Evolutionary conservation across 2,329 filamentous ascomycete genomes (phyloP), one percentile per base, ranked within the genome.

Genomic region (Coniochaeta pulveracea): DNA sequence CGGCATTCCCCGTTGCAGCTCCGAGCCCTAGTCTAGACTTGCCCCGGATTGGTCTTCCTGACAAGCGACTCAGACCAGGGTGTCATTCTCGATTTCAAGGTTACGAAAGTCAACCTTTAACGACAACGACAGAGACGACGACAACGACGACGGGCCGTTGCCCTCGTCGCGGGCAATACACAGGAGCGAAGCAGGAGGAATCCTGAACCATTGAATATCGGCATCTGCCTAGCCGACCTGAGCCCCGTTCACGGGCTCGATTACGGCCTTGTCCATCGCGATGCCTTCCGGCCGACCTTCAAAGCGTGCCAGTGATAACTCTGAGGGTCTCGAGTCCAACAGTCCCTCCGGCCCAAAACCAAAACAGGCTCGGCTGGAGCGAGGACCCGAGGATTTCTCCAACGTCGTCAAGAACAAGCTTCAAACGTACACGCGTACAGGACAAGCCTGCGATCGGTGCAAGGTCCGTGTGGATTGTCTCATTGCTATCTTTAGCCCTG

Each of bases 361-460:
- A 42, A 72, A 70, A 51, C 48, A 67, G 36, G 58, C 66, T 24
- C 56, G 64, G n/a, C 46, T 67, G 14, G 66, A 71, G 27, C 60
- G 60, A 35, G 55, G 56, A 4, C 47, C 55, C 16, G 61, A 66
- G 32, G 66, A 71, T 42, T 74, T 72, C 41, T 73, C 69, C 4
- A 63, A 55, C 36, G 64, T 69, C 19, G 66, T 73, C 42, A 72
- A 72, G 57, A 68, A 55, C 47, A 64, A 69, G 35, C 53, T 73
- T 27, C 63, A 66, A 41, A 64, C 66, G 4, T 71, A 71, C 41
- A 69, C 67, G 14, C 61, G 70, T 37, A 93, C 85, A 0, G 85
- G 85, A 8, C 85, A 93, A 59, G 85, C 85, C 19, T 93, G 85
- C 65, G 85, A 93, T 57, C 70, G 85, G 36, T 93, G 85, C 68